These are phyloP conservation scores for Auriscalpium vulgare DNA, from an alignment of 768 basidiomycete genomes.

Conservation along the genomic window DNA sequence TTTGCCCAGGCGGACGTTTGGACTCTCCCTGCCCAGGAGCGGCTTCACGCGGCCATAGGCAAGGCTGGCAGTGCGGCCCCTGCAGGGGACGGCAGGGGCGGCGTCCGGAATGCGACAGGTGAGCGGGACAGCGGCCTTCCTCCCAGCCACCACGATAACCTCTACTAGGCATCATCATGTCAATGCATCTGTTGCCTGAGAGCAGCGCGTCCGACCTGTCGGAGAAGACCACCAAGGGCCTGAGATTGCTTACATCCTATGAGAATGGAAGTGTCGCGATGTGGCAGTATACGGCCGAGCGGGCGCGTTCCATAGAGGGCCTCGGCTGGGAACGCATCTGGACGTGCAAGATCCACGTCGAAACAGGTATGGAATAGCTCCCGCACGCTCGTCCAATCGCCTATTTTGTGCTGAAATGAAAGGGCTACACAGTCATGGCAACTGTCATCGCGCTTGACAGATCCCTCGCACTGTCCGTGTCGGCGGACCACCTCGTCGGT, in stretches of 20 bases:
- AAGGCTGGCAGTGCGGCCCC: conserved; percentile 30
- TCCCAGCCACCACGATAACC: not conserved
- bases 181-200: conserved; percentile 52
- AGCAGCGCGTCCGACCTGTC: not conserved
- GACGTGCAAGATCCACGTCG: conserved; percentile 58
- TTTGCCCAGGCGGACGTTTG: conserved; percentile 75
- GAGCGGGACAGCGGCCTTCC: not conserved
- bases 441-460: conserved; percentile 61
- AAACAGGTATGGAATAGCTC: conserved; percentile 45
- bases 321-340: conserved; percentile 68
- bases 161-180: conserved; percentile 78
- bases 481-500: conserved; percentile 76
- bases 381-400: not conserved
- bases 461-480: conserved; percentile 66
- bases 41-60: conserved; percentile 84
- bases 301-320: conserved; percentile 54
- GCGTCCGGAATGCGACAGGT: conserved; percentile 50
- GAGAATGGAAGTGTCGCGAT: conserved; percentile 85
- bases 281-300: conserved; percentile 39
- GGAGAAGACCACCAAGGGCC: conserved; percentile 27
- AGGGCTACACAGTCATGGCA: conserved; percentile 61
- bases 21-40: conserved; percentile 54
- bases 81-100: conserved; percentile 40
- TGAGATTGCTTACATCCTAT: conserved; percentile 68
- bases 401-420: not conserved